Conservation (phyloP, 2,329 filamentous ascomycete genomes). For the Fusarium redolens region DNA sequence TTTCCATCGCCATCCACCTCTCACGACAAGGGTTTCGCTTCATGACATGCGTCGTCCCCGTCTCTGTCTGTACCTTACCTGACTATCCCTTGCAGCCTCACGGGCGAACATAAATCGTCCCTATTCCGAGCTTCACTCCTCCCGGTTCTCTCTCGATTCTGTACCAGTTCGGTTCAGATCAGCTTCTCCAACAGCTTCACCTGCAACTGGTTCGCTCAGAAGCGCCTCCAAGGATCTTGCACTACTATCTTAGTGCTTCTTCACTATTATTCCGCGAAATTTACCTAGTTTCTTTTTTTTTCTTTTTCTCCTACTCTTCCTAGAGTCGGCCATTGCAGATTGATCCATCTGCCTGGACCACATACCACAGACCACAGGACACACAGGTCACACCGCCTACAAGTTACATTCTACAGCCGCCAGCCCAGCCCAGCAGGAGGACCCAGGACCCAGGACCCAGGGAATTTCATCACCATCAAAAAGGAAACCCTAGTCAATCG, state of each 20-base stretch:
- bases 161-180: slow-evolving; percentile 41
- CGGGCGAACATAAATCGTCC: slow-evolving; percentile 47
- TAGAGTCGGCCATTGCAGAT: slow-evolving; percentile 42
- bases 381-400: slow-evolving; percentile 46
- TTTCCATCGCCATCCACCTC: slow-evolving; percentile 33
- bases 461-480: slow-evolving; percentile 43
- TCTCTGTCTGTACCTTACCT: slow-evolving; percentile 26
- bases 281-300: slow-evolving; percentile 17
- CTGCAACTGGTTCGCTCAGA: slow-evolving; percentile 44
- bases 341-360: slow-evolving; percentile 43
- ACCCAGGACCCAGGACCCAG: slow-evolving; percentile 43
- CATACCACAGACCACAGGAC: slow-evolving; percentile 35
- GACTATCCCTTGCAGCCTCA: slow-evolving; percentile 43
- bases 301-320: slow-evolving; percentile 12
- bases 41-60: slow-evolving; percentile 42
- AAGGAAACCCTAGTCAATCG: slow-evolving; percentile 46
- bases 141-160: slow-evolving; percentile 18
- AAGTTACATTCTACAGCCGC: slow-evolving; percentile 13
- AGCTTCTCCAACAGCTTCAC: slow-evolving; percentile 37
- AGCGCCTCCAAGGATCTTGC: slow-evolving; percentile 36
- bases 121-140: slow-evolving; percentile 41
- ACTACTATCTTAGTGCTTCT: slow-evolving; percentile 46
- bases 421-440: slow-evolving; percentile 32
- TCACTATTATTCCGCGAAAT: slow-evolving; percentile 38
- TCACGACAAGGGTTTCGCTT: slow-evolving; percentile 41